These are phyloP conservation scores for Salix brachista DNA, from an alignment of 345 rosid species.

Conservation along the genomic window DNA sequence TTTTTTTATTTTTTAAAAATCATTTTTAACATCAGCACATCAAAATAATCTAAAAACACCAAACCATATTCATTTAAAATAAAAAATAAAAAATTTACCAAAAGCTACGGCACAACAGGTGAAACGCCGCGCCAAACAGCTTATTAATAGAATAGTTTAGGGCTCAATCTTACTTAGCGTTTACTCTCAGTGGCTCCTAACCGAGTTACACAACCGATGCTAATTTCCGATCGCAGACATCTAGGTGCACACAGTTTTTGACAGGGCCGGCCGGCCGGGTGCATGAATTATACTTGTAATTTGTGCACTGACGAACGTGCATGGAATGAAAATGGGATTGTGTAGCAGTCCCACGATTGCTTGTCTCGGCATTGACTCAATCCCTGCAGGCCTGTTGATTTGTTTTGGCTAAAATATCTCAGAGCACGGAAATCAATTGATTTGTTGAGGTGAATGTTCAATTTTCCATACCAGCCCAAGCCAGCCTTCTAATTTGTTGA, in stretches of 20 bases:
- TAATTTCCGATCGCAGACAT: neutral
- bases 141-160: neutral
- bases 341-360: neutral
- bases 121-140: too few species aligned
- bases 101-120: too few species aligned
- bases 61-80: too few species aligned
- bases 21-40: too few species aligned
- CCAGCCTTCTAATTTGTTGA: neutral
- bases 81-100: too few species aligned
- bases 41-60: too few species aligned
- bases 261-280: neutral
- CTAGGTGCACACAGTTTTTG: neutral
- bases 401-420: neutral
- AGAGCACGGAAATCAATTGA: neutral
- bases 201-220: neutral
- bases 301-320: neutral
- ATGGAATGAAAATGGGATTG: neutral
- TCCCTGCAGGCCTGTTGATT: neutral
- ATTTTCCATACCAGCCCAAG: neutral
- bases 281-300: neutral
- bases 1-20: too few species aligned
- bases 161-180: too few species aligned
- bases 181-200: neutral
- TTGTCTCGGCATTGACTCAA: neutral
- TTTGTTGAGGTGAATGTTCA: neutral